Conservation (phyloP, 2,329 filamentous ascomycete species). For the Clonostachys rosea region DNA sequence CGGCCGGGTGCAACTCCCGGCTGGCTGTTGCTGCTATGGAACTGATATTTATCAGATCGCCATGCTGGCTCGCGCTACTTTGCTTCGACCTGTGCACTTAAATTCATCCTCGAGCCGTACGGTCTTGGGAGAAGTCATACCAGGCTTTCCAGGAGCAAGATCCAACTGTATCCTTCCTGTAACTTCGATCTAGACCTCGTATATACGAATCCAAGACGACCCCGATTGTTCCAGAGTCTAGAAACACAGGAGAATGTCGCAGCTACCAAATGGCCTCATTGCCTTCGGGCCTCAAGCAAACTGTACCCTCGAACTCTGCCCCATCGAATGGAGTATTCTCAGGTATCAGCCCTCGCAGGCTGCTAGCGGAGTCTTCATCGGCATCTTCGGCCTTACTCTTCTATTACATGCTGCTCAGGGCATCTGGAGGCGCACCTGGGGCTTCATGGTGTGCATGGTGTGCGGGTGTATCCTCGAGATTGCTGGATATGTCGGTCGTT, state of each 20-base stretch:
- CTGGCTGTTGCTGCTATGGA: too few species aligned
- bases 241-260: background rate
- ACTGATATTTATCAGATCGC: too few species aligned
- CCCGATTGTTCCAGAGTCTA: too few species aligned
- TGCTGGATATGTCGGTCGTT: slow-evolving; percentile 54
- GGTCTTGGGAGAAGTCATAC: too few species aligned
- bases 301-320: slow-evolving; percentile 41
- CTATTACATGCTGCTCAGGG: slow-evolving; percentile 31
- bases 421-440: slow-evolving; percentile 29
- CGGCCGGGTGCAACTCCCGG: too few species aligned
- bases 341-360: slow-evolving; percentile 31
- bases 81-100: too few species aligned
- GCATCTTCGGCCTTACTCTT: slow-evolving; percentile 34
- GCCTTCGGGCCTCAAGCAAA: slow-evolving; percentile 35
- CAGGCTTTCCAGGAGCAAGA: too few species aligned
- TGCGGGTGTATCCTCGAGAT: slow-evolving; percentile 52
- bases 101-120: too few species aligned
- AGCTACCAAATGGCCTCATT: slow-evolving; percentile 8
- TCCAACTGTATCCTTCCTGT: too few species aligned
- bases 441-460: slow-evolving; percentile 42
- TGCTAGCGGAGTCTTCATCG: slow-evolving; percentile 40
- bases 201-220: too few species aligned
- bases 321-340: slow-evolving; percentile 31
- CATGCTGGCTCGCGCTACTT: too few species aligned
- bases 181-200: too few species aligned